A percentile compares a stretch with the other conserved stretches of the same genome.
phyloP scores from a whole-genome alignment of 345 rosid species.

The Moricandia moricandioides region DNA sequence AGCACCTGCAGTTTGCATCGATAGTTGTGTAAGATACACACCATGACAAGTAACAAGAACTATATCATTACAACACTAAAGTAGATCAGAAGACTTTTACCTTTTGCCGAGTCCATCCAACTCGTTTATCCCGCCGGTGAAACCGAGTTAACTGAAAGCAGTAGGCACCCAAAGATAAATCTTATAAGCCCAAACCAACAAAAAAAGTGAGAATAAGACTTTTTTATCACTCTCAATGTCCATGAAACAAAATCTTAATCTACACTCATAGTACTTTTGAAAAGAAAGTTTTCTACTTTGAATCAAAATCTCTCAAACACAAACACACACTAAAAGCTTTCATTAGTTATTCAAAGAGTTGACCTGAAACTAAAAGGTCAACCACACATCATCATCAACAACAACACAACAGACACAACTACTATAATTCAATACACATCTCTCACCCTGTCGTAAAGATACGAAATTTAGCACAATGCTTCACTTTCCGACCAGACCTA shows the following conservation, averaged over 20 bases:
- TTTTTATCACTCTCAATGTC: not conserved
- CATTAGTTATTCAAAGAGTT: slow-evolving; percentile 16
- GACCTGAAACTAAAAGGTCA: slow-evolving; percentile 34
- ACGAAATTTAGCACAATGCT: slow-evolving; percentile 18
- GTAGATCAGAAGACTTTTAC: slow-evolving; percentile 32
- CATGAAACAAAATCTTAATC: no score
- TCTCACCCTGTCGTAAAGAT: not conserved
- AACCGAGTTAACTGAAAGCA: slow-evolving; percentile 55
- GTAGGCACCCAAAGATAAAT: not conserved
- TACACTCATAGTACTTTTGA: slow-evolving; percentile 11
- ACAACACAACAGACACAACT: not conserved
- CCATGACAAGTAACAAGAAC: slow-evolving; percentile 2
- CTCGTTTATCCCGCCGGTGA: slow-evolving; percentile 49
- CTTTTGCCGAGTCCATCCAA: slow-evolving; percentile 72
- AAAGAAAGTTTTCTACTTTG: slow-evolving; percentile 15
- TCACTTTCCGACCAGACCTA: not conserved
- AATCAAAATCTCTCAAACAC: slow-evolving; percentile 18
- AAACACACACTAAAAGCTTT: slow-evolving; percentile 8
- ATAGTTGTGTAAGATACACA: slow-evolving; percentile 15
- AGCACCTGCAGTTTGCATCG: slow-evolving; percentile 29
- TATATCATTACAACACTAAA: not conserved
- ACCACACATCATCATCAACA: slow-evolving; percentile 2
- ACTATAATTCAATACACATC: not conserved
- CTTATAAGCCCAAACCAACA: slow-evolving; percentile 26
- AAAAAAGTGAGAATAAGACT: slow-evolving; percentile 17